A percentile compares a stretch with the other conserved stretches of the same genome.
phyloP scores from a whole-genome alignment of 176 grass and related monocot species.

The Avena insularis region DNA sequence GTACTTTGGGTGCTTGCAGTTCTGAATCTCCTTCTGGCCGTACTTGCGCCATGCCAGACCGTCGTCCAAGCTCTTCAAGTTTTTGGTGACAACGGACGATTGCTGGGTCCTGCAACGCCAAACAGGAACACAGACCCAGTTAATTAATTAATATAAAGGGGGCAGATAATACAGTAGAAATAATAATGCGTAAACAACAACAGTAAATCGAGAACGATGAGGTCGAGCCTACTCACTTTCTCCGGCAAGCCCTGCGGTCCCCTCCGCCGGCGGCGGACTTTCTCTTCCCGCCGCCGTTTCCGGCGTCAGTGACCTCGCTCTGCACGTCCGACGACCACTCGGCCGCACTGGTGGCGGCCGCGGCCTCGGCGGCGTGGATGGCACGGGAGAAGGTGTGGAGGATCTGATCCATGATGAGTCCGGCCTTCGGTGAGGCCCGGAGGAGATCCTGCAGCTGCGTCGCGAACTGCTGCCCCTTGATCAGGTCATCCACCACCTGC shows the following conservation, averaged over 20 bases:
- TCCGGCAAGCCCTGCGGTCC: conserved; percentile 42
- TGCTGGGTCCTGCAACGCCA: conserved; percentile 39
- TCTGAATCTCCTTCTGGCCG: conserved; percentile 86
- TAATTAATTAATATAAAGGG: neutral
- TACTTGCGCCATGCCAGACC: conserved; percentile 87
- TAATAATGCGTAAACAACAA: neutral
- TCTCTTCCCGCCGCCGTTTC: conserved; percentile 53
- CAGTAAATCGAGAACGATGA: neutral
- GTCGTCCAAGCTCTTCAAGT: conserved; percentile 51
- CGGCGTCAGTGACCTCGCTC: conserved; percentile 53
- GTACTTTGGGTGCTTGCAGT: conserved; percentile 73
- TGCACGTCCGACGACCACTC: conserved; percentile 36
- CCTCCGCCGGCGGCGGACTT: conserved; percentile 34
- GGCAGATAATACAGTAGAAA: no score
- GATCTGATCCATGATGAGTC: conserved; percentile 53
- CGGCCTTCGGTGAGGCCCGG: conserved; percentile 37
- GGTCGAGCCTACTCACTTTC: conserved; percentile 42
- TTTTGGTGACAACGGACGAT: conserved; percentile 7
- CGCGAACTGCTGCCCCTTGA: conserved; percentile 48
- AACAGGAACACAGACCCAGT: neutral
- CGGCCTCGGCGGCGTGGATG: conserved; percentile 43
- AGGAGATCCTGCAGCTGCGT: conserved; percentile 45
- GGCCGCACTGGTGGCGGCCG: neutral
- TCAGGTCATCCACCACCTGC: conserved; percentile 56
- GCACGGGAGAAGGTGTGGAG: conserved; percentile 51